Conservation (phyloP, 768 basidiomycete genomes). For the Zangia roseola region DNA sequence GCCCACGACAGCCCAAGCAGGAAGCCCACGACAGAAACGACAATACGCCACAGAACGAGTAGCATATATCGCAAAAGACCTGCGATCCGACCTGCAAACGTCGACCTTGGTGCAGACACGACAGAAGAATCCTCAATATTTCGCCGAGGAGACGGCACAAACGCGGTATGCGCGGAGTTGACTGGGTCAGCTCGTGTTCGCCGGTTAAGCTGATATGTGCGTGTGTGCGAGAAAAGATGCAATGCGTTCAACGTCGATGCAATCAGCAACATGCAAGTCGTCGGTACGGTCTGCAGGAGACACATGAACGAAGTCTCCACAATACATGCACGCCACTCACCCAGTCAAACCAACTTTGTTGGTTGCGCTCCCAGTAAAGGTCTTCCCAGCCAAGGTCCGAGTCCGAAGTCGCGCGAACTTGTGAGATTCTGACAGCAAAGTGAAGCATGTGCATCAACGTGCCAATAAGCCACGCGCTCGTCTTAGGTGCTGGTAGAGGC, state of each 20-base stretch:
- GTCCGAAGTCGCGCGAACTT: slow-evolving; percentile 54
- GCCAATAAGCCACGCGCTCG: slow-evolving; percentile 65
- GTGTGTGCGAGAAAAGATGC: slow-evolving; percentile 69
- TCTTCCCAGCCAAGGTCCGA: slow-evolving; percentile 79
- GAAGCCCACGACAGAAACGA: slow-evolving; percentile 63
- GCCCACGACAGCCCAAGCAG: slow-evolving; percentile 58
- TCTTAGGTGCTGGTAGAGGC: slow-evolving; percentile 66
- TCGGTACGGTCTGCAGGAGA: slow-evolving; percentile 56
- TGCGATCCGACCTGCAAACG: slow-evolving; percentile 40
- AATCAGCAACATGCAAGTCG: slow-evolving; percentile 54
- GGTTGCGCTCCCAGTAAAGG: slow-evolving; percentile 65
- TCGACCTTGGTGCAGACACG: slow-evolving; percentile 43
- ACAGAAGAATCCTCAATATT: slow-evolving; percentile 14
- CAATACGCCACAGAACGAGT: slow-evolving; percentile 45
- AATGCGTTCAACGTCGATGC: slow-evolving; percentile 58
- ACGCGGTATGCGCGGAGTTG: slow-evolving; percentile 66
- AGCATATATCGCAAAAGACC: slow-evolving; percentile 35
- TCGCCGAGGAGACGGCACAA: slow-evolving; percentile 48
- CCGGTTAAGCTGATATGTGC: slow-evolving; percentile 65
- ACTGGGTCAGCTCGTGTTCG: slow-evolving; percentile 55
- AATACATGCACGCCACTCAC: slow-evolving; percentile 39
- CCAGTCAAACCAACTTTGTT: slow-evolving; percentile 78
- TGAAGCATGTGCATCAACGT: slow-evolving; percentile 65
- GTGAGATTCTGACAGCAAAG: slow-evolving; percentile 60
- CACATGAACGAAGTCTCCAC: slow-evolving; percentile 8